Evolutionary conservation across 2,329 filamentous ascomycete genomes (phyloP), one percentile per base, ranked within the genome.

Genomic region (Myotisia sp.): DNA sequence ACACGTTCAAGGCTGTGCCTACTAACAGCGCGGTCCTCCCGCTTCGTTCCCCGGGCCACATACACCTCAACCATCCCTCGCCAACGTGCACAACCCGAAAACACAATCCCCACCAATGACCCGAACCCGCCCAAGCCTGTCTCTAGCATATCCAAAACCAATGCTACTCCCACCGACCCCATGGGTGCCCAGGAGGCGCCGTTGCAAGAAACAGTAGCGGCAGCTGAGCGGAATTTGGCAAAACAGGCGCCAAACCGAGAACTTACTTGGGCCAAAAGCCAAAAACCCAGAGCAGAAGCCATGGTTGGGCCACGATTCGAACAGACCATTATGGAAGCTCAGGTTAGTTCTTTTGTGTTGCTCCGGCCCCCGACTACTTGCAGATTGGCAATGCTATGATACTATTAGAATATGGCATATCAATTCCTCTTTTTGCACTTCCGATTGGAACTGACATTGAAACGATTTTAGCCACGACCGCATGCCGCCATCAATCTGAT

Each of bases 261-360:
- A 39, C 72, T 62, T 4, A 70, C 83, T 40, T 98, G 90, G 90
- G 84, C 83, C 41, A 65, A 74, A 52, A 92, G 75, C 63, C 90
- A 98, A 69, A 74, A 74, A 59, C 75, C 84, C 24, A 71, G 87
- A 50, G 70, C 74, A 35, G 62, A 75, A 58, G 90, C 85, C 34
- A 98, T 98, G 87, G 75, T 76, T 26, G 90, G 90, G 26, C 90
- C 90, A 44, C 70, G 87, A 48, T 98, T 98, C 53, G 90, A 98
- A 68, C 87, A 95, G 74, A 95, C 84, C 21, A 83, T 92, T 52
- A 87, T 95, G 63, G 74, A 78, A 48, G 64, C 79, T 46, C 90
- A 98, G 81, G 87, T 94, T 67, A 47, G 74, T 53, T 28, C n/a
- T n/a, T n/a, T n/a, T n/a, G n/a, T n/a, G n/a, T n/a, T n/a, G n/a